A percentile compares a stretch with the other conserved stretches of the same genome.
phyloP scores from a whole-genome alignment of 2,329 filamentous ascomycete species.

The Monosporascus sp. region DNA sequence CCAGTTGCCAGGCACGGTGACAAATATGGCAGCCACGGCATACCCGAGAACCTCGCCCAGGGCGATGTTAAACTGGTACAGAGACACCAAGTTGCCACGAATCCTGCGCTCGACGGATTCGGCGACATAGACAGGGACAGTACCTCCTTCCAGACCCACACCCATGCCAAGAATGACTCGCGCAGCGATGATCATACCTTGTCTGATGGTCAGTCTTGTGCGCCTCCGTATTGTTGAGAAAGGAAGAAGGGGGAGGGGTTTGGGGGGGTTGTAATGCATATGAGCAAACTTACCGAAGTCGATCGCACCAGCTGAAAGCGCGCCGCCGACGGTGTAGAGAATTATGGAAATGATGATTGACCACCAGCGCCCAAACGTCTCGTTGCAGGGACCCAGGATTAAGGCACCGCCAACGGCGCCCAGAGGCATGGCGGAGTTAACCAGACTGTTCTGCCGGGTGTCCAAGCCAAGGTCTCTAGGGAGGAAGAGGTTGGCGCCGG shows the following conservation, averaged over 20 bases:
- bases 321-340: slow-evolving; percentile 66
- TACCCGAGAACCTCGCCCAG: slow-evolving; percentile 71
- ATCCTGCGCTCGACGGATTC: slow-evolving; percentile 64
- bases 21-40: slow-evolving; percentile 67
- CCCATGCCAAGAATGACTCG: slow-evolving; percentile 66
- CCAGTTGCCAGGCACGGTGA: slow-evolving; percentile 66
- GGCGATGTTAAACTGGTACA: slow-evolving; percentile 74
- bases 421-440: slow-evolving; percentile 67
- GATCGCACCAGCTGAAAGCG: slow-evolving; percentile 61
- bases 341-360: slow-evolving; percentile 66
- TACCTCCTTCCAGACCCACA: slow-evolving; percentile 69
- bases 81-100: slow-evolving; percentile 66
- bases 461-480: slow-evolving; percentile 54
- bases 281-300: slow-evolving; percentile 47
- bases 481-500: slow-evolving; percentile 64
- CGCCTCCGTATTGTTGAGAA: no score
- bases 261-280: no score
- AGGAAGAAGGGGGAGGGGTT: no score
- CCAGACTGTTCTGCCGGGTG: slow-evolving; percentile 55
- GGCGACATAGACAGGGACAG: slow-evolving; percentile 70
- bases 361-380: slow-evolving; percentile 61
- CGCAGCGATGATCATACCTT: slow-evolving; percentile 62
- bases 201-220: not conserved
- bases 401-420: slow-evolving; percentile 67
- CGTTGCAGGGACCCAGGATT: slow-evolving; percentile 62